A percentile compares a stretch with the other conserved stretches of the same genome.
Conservation (phyloP, 2,329 filamentous ascomycete genomes). For the Lecanicillium sp. region DNA sequence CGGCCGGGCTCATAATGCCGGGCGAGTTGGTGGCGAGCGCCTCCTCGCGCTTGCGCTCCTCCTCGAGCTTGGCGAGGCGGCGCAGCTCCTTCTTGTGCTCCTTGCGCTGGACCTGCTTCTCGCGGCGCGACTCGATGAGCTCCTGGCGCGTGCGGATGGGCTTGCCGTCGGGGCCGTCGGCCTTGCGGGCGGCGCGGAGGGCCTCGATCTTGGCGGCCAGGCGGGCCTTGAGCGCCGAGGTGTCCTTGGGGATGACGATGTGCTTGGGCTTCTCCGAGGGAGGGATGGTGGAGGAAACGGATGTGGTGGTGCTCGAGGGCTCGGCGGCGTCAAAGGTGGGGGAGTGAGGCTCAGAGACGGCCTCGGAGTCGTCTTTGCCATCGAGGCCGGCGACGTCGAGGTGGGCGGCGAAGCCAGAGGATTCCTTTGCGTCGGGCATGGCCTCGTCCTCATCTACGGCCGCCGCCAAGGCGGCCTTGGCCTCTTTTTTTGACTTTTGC, state of each 20-base stretch:
- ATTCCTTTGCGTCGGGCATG: slow-evolving; percentile 17
- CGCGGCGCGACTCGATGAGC: slow-evolving; percentile 80
- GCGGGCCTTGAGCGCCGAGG: slow-evolving; percentile 68
- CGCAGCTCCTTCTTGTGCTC: slow-evolving; percentile 84
- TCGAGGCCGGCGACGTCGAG: slow-evolving; percentile 25
- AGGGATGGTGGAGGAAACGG: slow-evolving; percentile 60
- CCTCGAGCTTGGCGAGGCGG: slow-evolving; percentile 70
- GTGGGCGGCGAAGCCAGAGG: slow-evolving; percentile 17
- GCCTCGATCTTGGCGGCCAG: slow-evolving; percentile 79
- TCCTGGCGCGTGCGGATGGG: slow-evolving; percentile 78
- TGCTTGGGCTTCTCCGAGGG: slow-evolving; percentile 58
- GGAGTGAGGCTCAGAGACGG: slow-evolving; percentile 43
- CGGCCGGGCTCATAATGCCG: slow-evolving; percentile 49
- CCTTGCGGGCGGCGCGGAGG: slow-evolving; percentile 79
- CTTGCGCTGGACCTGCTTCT: slow-evolving; percentile 81
- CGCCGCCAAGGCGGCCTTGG: slow-evolving; percentile 20
- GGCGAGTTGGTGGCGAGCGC: slow-evolving; percentile 58
- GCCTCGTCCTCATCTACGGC: slow-evolving; percentile 4
- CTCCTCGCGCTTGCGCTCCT: slow-evolving; percentile 60
- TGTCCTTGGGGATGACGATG: slow-evolving; percentile 63
- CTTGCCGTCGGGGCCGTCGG: slow-evolving; percentile 75
- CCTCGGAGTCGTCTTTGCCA: slow-evolving; percentile 43
- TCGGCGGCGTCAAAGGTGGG: slow-evolving; percentile 54
- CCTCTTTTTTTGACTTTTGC: slow-evolving; percentile 26
- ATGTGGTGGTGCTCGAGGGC: slow-evolving; percentile 56